phyloP scores from a whole-genome alignment of 768 basidiomycete genomes.

The Phaeolepiota aurea region DNA sequence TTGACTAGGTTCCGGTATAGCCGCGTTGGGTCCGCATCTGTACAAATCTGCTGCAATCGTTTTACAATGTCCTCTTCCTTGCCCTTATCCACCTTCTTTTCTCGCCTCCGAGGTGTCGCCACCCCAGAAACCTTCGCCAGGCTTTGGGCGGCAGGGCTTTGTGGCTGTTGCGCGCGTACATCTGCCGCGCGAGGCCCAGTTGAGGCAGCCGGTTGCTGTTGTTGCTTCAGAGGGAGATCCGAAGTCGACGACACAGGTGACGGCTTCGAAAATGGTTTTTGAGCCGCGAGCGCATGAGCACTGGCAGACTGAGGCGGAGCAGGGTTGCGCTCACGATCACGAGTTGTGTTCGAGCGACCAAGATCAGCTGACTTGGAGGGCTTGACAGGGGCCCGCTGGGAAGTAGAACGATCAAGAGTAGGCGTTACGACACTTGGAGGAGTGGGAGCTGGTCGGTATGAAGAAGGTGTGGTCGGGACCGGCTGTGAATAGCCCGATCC shows the following conservation, averaged over 20 bases:
- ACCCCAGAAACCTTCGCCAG: conserved; percentile 64
- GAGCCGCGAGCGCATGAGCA: conserved; percentile 12
- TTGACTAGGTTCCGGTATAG: conserved; percentile 90
- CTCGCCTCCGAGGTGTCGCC: conserved; percentile 76
- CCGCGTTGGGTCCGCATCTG: conserved; percentile 93
- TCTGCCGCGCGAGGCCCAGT: conserved; percentile 19
- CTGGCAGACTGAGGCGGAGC: conserved; percentile 10
- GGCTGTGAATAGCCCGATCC: conserved; percentile 17
- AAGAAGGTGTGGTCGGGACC: conserved; percentile 28
- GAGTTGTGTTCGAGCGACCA: conserved; percentile 62
- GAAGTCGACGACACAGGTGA: conserved; percentile 54
- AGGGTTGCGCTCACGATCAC: conserved; percentile 46
- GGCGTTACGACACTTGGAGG: conserved; percentile 58
- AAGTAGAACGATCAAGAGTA: conserved; percentile 79
- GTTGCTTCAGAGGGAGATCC: conserved; percentile 44
- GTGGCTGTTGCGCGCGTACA: conserved; percentile 33
- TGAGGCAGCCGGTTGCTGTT: background rate
- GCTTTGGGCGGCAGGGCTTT: conserved; percentile 55
- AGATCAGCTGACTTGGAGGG: conserved; percentile 41
- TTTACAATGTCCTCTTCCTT: conserved; percentile 87
- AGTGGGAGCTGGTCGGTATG: conserved; percentile 73
- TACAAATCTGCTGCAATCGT: conserved; percentile 89
- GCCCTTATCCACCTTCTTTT: conserved; percentile 80
- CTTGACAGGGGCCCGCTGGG: conserved; percentile 66
- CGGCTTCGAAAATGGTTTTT: conserved; percentile 31